Evolutionary conservation across 352 stramenopile genomes (phyloP).

Genomic region (Phytophthora foliorum): DNA sequence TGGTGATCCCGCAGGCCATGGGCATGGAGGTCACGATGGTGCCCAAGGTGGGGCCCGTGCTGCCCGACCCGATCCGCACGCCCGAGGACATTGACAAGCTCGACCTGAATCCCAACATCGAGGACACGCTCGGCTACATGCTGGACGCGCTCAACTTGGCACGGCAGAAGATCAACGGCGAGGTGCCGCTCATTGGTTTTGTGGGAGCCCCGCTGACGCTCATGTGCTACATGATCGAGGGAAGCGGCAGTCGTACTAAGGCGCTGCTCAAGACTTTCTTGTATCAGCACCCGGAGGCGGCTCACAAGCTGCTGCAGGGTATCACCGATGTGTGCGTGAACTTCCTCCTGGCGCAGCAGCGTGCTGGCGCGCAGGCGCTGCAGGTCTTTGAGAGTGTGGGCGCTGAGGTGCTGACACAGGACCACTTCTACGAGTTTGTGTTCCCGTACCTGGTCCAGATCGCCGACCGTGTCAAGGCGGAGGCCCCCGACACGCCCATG

Average conservation of each 20-base stretch:
- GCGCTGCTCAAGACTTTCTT: conserved; percentile 96
- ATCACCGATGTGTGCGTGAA: conserved; percentile 96
- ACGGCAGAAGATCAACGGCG: conserved; percentile 89
- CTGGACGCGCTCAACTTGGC: conserved; percentile 96
- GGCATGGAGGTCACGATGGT: conserved; percentile 98
- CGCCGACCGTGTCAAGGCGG: conserved; percentile 80
- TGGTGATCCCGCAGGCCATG: conserved; percentile 98
- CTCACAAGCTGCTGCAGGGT: conserved; percentile 93
- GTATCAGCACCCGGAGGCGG: conserved; percentile 92
- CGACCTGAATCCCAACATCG: conserved; percentile 91
- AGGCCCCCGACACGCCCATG: conserved; percentile 68
- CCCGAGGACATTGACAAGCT: conserved; percentile 93
- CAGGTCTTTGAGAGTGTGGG: conserved; percentile 99
- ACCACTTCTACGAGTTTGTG: conserved; percentile 96
- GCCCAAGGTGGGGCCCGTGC: conserved; percentile 92
- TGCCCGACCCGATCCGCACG: conserved; percentile 76
- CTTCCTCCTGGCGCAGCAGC: conserved; percentile 96
- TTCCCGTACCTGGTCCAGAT: conserved; percentile 93
- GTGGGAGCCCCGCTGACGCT: conserved; percentile 97
- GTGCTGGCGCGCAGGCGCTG: conserved; percentile 94
- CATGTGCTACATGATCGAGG: conserved; percentile 99
- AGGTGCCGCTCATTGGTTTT: conserved; percentile 98
- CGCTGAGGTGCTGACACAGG: conserved; percentile 94
- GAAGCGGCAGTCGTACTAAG: conserved; percentile 96
- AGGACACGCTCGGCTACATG: conserved; percentile 96